Evolutionary conservation across 495 filamentous ascomycete genomes (phyloP).

Genomic region (Xylaria castorea): DNA sequence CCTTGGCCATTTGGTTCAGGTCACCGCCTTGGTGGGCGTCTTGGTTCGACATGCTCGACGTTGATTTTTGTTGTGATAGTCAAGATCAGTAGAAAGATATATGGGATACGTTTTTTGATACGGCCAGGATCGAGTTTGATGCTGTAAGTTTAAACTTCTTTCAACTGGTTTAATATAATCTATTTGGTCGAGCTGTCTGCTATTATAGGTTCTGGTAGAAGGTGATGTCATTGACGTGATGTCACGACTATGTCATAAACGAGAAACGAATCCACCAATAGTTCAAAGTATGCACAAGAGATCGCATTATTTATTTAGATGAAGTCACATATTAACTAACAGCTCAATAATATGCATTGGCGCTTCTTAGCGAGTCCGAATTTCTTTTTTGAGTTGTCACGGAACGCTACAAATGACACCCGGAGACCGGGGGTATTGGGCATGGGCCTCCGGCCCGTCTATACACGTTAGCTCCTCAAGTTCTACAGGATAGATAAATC

Average conservation of each 20-base stretch:
- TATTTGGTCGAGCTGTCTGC: background rate
- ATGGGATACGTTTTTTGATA: background rate
- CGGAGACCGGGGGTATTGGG: no score
- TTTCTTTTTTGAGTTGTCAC: background rate
- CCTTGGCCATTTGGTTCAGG: conserved; percentile 59
- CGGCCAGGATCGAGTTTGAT: no score
- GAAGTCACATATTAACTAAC: background rate
- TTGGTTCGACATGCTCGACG: conserved; percentile 19
- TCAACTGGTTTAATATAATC: background rate
- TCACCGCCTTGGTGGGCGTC: conserved; percentile 40
- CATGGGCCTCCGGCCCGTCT: no score
- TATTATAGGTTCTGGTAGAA: conserved; percentile 3
- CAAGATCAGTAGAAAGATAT: background rate
- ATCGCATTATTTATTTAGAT: background rate
- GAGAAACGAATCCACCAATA: background rate
- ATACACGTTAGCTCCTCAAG: no score
- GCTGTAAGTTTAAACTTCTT: background rate
- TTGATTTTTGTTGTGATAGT: conserved; percentile 23
- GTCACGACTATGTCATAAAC: conserved; percentile 33
- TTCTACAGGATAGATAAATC: no score
- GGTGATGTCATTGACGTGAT: conserved; percentile 35
- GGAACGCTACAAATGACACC: no score
- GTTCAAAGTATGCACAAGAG: background rate
- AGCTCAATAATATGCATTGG: background rate
- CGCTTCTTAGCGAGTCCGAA: background rate